Conservation (phyloP, 495 filamentous ascomycete species). For the Cercophora scortea region DNA sequence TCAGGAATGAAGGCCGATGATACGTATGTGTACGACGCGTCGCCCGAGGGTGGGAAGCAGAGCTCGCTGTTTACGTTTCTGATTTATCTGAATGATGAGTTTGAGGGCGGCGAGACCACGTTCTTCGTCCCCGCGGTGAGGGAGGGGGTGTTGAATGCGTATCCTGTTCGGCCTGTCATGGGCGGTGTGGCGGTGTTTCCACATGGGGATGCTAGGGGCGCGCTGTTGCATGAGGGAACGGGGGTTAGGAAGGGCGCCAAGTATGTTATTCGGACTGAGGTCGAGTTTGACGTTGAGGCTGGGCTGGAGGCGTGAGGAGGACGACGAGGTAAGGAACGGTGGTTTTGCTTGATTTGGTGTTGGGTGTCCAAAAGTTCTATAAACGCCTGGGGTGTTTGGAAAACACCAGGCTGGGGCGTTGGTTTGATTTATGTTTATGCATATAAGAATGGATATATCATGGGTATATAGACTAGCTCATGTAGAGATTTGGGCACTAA, state of each 20-base stretch:
- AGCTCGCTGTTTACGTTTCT: constrained; percentile 42
- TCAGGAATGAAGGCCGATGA: constrained; percentile 30
- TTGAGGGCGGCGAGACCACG: constrained; percentile 42
- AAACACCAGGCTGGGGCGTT: no score
- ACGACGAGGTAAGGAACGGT: no score
- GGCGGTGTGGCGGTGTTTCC: constrained; percentile 39
- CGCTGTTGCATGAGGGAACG: constrained; percentile 40
- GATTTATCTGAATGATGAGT: constrained; percentile 46
- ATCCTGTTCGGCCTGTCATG: constrained; percentile 39
- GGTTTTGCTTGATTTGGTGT: no score
- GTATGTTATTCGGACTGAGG: constrained; percentile 43
- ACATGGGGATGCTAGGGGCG: constrained; percentile 36
- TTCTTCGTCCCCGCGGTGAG: constrained; percentile 37
- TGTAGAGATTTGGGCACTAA: no score
- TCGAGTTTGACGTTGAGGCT: constrained; percentile 38
- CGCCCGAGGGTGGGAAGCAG: constrained; percentile 33
- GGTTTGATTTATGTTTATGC: no score
- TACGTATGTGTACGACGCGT: constrained; percentile 38
- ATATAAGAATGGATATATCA: no score
- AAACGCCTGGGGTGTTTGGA: no score
- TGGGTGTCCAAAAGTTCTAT: no score
- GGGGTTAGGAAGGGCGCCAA: constrained; percentile 37
- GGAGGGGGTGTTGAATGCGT: constrained; percentile 40
- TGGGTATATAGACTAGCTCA: no score
- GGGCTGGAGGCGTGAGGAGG: background rate